These are phyloP conservation scores for Tylopilus cervinicoccineus DNA, from an alignment of 768 basidiomycete genomes.

Conservation along the genomic window DNA sequence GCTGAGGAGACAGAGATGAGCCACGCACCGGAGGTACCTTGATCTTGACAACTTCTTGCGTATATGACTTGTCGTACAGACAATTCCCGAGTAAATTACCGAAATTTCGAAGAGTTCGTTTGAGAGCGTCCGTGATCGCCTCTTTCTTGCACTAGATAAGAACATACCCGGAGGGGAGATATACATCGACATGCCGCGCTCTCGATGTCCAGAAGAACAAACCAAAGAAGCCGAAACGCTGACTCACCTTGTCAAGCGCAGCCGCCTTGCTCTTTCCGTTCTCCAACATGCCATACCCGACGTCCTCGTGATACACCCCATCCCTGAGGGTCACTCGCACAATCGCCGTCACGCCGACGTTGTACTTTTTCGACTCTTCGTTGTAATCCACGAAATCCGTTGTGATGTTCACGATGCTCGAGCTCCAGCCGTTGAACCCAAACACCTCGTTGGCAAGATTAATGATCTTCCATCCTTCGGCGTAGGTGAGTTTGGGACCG, in stretches of 20 bases:
- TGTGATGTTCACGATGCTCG: conserved; percentile 66
- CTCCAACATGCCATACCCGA: conserved; percentile 86
- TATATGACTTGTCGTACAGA: conserved; percentile 91
- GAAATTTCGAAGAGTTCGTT: conserved; percentile 87
- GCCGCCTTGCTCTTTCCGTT: conserved; percentile 82
- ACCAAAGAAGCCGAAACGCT: not conserved
- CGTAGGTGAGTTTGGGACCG: conserved; percentile 86
- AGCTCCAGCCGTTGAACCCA: conserved; percentile 96
- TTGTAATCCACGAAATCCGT: conserved; percentile 78
- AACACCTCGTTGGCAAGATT: conserved; percentile 98
- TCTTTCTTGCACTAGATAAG: conserved; percentile 93
- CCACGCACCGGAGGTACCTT: conserved; percentile 73
- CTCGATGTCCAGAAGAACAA: not conserved
- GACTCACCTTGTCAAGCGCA: conserved; percentile 85
- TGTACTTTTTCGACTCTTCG: conserved; percentile 62
- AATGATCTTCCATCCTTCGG: conserved; percentile 97
- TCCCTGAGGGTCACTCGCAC: conserved; percentile 85
- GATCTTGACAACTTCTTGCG: conserved; percentile 81
- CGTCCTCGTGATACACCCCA: conserved; percentile 88
- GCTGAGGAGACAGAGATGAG: not conserved
- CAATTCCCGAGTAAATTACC: conserved; percentile 96
- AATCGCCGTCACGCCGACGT: conserved; percentile 77
- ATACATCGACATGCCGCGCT: conserved; percentile 4
- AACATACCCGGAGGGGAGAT: not conserved
- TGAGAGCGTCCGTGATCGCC: conserved; percentile 92